A percentile compares a stretch with the other conserved stretches of the same genome.
These are phyloP conservation scores for Tricholoma hemisulphureum DNA, from an alignment of 768 basidiomycete species.

Conservation along the genomic window DNA sequence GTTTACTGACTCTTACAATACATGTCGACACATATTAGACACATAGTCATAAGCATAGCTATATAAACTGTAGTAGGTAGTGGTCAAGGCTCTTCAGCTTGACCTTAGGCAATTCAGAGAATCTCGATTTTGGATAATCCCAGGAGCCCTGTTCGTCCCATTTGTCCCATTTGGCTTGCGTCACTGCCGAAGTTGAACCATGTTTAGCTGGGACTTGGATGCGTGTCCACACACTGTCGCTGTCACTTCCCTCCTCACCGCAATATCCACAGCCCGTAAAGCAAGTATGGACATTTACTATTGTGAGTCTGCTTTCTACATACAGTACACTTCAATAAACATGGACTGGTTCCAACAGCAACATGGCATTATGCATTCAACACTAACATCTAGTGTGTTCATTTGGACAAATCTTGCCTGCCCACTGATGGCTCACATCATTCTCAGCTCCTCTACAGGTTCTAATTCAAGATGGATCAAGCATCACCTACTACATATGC, in stretches of 20 bases:
- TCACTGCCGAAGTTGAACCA: background rate
- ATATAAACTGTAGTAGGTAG: too few relatives aligned
- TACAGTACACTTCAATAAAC: background rate
- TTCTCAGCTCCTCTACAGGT: background rate
- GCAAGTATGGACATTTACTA: background rate
- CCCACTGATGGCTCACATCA: too few relatives aligned
- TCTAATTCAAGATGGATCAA: background rate
- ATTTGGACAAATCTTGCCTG: background rate
- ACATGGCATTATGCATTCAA: background rate
- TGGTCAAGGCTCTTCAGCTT: too few relatives aligned
- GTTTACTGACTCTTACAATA: too few relatives aligned
- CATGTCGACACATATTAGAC: too few relatives aligned
- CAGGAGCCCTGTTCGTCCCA: background rate
- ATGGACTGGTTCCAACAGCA: background rate
- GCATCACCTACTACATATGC: background rate
- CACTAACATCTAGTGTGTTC: background rate
- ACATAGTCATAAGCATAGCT: too few relatives aligned
- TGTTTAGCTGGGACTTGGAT: background rate
- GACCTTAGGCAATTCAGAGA: too few relatives aligned
- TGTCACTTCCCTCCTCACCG: background rate
- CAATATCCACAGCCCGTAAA: background rate
- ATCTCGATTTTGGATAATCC: slow-evolving; percentile 1
- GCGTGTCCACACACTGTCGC: background rate
- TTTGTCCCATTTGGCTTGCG: background rate
- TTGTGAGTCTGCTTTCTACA: background rate